phyloP scores from a whole-genome alignment of 1,139 yeast genomes.

The Groenewaldozyma auringiensis region DNA sequence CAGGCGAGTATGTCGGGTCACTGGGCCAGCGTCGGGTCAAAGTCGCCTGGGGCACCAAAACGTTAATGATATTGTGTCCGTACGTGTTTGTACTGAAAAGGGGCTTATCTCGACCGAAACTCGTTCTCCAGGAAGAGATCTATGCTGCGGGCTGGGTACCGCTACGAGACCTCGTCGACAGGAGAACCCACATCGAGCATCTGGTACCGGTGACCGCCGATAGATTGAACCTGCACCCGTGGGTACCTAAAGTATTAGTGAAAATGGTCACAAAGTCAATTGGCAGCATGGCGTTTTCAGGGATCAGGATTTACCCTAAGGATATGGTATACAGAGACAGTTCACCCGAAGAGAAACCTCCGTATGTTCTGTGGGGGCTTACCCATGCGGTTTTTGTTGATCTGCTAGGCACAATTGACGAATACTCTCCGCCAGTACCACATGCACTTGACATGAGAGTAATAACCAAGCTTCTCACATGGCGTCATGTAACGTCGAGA shows the following conservation, averaged over 20 bases:
- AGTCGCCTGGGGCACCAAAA: slow-evolving; percentile 30
- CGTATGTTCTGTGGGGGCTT: slow-evolving; percentile 34
- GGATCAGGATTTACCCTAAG: slow-evolving; percentile 25
- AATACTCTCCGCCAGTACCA: slow-evolving; percentile 19
- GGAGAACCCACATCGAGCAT: slow-evolving; percentile 16
- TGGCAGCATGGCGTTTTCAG: slow-evolving; percentile 30
- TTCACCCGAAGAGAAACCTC: slow-evolving; percentile 14
- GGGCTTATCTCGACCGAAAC: slow-evolving; percentile 7
- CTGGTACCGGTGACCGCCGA: slow-evolving; percentile 22
- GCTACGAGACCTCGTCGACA: slow-evolving; percentile 21
- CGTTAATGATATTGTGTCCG: slow-evolving; percentile 33
- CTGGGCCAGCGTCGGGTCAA: slow-evolving; percentile 32
- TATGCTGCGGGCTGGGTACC: slow-evolving; percentile 37
- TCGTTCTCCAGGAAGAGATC: slow-evolving; percentile 31
- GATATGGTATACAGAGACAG: slow-evolving; percentile 5
- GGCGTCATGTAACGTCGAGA: slow-evolving; percentile 8
- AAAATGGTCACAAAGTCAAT: slow-evolving; percentile 16
- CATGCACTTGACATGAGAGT: slow-evolving; percentile 22
- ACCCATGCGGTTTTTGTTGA: slow-evolving; percentile 32
- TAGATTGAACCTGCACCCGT: slow-evolving; percentile 20
- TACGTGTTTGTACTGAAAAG: slow-evolving; percentile 28
- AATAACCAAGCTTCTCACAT: slow-evolving; percentile 12
- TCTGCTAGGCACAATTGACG: slow-evolving; percentile 23
- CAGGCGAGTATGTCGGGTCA: slow-evolving; percentile 29
- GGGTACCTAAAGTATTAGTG: slow-evolving; percentile 16